Percentiles rank a stretch among this genome's conserved stretches.
phyloP scores from a whole-genome alignment of 2,329 filamentous ascomycete genomes.

The Stachybotrys echinatus region DNA sequence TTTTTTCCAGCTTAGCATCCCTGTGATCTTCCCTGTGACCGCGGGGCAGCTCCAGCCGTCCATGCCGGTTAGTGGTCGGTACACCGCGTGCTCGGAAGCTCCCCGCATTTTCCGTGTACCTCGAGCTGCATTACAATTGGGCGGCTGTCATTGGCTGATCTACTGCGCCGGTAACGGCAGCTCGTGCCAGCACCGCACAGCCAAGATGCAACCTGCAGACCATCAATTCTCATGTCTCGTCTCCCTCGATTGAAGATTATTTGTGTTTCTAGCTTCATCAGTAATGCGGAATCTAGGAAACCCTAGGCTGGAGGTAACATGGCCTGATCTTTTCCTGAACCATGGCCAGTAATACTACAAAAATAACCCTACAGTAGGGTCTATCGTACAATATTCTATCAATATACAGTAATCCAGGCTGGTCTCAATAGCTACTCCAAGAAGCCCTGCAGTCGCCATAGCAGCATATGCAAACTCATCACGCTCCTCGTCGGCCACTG shows the following conservation, averaged over 20 bases:
- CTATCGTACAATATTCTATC: too few relatives aligned
- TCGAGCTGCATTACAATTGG: slow-evolving; percentile 3
- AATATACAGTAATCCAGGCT: too few relatives aligned
- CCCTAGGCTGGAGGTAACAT: too few relatives aligned
- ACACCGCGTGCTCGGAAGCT: neutral
- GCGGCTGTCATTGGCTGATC: neutral
- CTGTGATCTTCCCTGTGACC: slow-evolving; percentile 31
- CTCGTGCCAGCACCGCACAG: too few relatives aligned
- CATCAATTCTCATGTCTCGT: too few relatives aligned
- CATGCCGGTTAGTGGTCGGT: neutral
- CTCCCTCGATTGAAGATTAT: too few relatives aligned
- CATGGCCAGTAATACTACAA: too few relatives aligned
- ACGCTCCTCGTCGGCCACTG: slow-evolving; percentile 31
- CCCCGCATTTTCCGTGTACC: slow-evolving; percentile 1
- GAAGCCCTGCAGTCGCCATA: slow-evolving; percentile 58
- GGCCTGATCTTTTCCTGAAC: too few relatives aligned
- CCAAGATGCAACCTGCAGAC: too few relatives aligned
- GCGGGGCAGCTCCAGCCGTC: neutral
- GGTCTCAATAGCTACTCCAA: slow-evolving; percentile 21
- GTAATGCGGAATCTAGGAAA: too few relatives aligned
- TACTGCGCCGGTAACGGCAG: neutral
- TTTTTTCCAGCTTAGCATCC: slow-evolving; percentile 17
- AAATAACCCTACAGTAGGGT: too few relatives aligned
- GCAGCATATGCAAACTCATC: slow-evolving; percentile 38
- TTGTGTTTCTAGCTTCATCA: too few relatives aligned